Base-by-base conservation (phyloP, 257 asterid species). In the Solanum appendiculatum region DNA sequence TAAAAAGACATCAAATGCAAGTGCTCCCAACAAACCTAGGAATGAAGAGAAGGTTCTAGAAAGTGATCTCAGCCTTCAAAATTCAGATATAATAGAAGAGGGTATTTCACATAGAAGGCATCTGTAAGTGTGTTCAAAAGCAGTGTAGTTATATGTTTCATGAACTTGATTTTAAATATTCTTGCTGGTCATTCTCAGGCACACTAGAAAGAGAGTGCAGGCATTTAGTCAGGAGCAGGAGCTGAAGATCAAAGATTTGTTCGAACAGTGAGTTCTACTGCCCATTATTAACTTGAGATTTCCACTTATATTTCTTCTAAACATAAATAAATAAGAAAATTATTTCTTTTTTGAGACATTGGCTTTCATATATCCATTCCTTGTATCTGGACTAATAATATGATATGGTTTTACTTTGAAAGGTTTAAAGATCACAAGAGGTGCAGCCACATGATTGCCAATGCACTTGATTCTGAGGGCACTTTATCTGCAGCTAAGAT, bases 371-470 rank as follows among this genome's bases (percentile, higher is more conserved):
- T 18, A 81, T 48, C 85, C 15, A 3, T 81, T 48, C 42, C 85
- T 81, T 81, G 10, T 29, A 37, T 37, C 27, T 81, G 37, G 68
- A 34, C 29, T 48, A 48, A 48, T 81, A 29, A 18, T 29, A 80
- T 29, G 68, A 10, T 84, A 54, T 66, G 42, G n/a, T 72, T 82
- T 89, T 83, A 70, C 91, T 46, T 88, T 89, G 68, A 44, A 88
- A 97, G 99, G 97, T 97, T 92, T 87, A 96, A 95, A 91, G 96
- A 91, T 92, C 94, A 94, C 18, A 95, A 91, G 92, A 94, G 94
- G 91, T 95, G 97, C 94, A 97, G 94, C 91, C 90, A 91, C 92
- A 87, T 95, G 98, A 95, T 97, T 91, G 99, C 99, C 85, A 91
- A 86, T 87, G 97, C 95, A 64, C 92, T 97, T 90, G 99, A 95